Evolutionary conservation across 2,329 filamentous ascomycete species (phyloP).

Genomic region (Diaporthe longicolla): DNA sequence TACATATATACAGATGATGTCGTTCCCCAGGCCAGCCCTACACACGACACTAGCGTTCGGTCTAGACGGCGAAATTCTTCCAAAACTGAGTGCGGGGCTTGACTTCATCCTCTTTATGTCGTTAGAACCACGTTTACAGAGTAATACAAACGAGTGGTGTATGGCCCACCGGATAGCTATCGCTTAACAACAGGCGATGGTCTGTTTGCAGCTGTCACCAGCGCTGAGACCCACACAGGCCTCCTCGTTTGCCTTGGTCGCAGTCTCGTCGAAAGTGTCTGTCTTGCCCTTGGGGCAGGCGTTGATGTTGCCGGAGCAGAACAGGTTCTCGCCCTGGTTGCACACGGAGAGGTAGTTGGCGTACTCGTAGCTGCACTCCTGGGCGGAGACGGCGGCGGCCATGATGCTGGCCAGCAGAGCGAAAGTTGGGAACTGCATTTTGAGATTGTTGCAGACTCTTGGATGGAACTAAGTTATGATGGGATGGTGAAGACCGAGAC

Average conservation of each 20-base stretch:
- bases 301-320: constrained; percentile 19
- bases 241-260: constrained; percentile 16
- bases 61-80: not conserved
- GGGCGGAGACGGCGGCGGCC: constrained; percentile 5
- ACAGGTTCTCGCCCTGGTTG: constrained; percentile 10
- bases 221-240: not conserved
- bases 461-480: not conserved
- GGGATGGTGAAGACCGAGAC: not conserved
- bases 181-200: constrained; percentile 23
- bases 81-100: not conserved
- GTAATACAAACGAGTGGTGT: not conserved
- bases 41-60: too few species aligned
- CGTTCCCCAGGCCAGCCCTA: not conserved
- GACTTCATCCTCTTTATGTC: not conserved
- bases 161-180: not conserved
- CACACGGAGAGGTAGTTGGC: constrained; percentile 11
- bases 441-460: not conserved
- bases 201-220: not conserved
- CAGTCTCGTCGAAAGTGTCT: not conserved
- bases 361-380: constrained; percentile 11
- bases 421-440: not conserved
- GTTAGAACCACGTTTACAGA: not conserved
- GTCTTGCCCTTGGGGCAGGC: not conserved
- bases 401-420: constrained; percentile 10
- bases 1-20: not conserved